phyloP scores from a whole-genome alignment of 2,329 filamentous ascomycete species.

The Fusarium gaditjirri region DNA sequence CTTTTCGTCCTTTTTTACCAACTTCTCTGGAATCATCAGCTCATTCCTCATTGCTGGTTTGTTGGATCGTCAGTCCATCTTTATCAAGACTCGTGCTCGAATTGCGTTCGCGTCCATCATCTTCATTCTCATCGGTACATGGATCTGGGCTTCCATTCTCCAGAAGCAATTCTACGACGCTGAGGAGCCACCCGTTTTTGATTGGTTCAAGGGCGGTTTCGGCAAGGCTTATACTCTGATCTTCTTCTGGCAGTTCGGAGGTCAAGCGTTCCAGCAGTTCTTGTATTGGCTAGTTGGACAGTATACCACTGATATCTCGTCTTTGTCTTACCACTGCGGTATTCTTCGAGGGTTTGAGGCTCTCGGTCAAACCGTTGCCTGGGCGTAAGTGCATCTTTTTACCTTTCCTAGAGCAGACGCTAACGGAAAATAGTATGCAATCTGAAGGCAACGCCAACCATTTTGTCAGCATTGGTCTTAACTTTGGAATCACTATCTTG shows the following conservation, averaged over 20 bases:
- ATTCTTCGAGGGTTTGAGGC: constrained; percentile 22
- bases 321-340: constrained; percentile 19
- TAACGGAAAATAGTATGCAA: constrained; percentile 4
- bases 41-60: constrained; percentile 1
- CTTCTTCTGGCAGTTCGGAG: constrained; percentile 38
- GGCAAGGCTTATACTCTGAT: constrained; percentile 30
- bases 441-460: constrained; percentile 25
- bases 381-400: constrained; percentile 1
- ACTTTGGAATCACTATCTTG: constrained; percentile 16
- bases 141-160: constrained; percentile 31
- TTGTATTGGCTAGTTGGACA: constrained; percentile 23
- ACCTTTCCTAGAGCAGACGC: not conserved
- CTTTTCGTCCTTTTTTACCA: constrained; percentile 16
- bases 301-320: constrained; percentile 6
- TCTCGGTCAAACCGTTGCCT: constrained; percentile 15
- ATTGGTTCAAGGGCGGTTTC: constrained; percentile 36
- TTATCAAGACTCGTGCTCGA: constrained; percentile 32
- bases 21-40: constrained; percentile 17
- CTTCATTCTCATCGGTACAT: constrained; percentile 8
- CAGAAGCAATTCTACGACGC: constrained; percentile 33
- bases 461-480: constrained; percentile 17
- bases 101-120: constrained; percentile 5
- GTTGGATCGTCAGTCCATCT: constrained; percentile 31
- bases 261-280: constrained; percentile 29
- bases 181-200: constrained; percentile 15